Base-by-base conservation (phyloP, 352 stramenopile genomes). In the Phytophthora idaei region DNA sequence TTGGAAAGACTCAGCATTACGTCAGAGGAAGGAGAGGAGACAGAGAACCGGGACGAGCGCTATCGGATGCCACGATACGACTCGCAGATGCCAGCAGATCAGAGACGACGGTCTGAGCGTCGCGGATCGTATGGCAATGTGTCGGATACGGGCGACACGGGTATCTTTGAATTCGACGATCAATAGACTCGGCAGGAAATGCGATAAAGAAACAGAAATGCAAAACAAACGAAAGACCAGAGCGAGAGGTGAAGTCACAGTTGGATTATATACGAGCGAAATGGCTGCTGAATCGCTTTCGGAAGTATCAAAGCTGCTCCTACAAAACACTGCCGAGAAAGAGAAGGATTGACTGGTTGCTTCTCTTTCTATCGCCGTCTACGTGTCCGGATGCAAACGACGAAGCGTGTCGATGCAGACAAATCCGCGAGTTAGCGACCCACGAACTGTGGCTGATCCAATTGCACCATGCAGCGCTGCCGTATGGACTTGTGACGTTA, bases 81-180 rank as follows among this genome's bases (percentile, higher is more conserved):
- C n/a, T 28, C 27, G 41, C 57, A 69, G 9, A 67, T 59, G 6
- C 54, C 58, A 49, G 8, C 60, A 61, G 60, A 75, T 50, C 45
- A 69, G 59, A 65, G 69, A 62, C 58, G 55, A 42, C 63, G 76
- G 28, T 51, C 70, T 10, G 80, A 90, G 29, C 74, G 83, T 37
- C 75, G 79, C 9, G 75, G 71, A 6, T 92, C 83, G 29, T 89
- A 82, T 55, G 67, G 74, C 36, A 85, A 69, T 61, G 58, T 78
- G 45, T 83, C 77, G 61, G 77, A 83, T 68, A 57, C 54, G 5
- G 70, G 72, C 36, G 83, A 92, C 55, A 74, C 79, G 32, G 83
- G 78, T 54, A 85, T 92, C 57, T 92, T 92, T 73, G 71, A 89
- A 76, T 90, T 92, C 69, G 83, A 91, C 71, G 82, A 92, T 45